Base-by-base conservation (phyloP, 2,329 filamentous ascomycete genomes). In the Phyllosticta citriasiana region DNA sequence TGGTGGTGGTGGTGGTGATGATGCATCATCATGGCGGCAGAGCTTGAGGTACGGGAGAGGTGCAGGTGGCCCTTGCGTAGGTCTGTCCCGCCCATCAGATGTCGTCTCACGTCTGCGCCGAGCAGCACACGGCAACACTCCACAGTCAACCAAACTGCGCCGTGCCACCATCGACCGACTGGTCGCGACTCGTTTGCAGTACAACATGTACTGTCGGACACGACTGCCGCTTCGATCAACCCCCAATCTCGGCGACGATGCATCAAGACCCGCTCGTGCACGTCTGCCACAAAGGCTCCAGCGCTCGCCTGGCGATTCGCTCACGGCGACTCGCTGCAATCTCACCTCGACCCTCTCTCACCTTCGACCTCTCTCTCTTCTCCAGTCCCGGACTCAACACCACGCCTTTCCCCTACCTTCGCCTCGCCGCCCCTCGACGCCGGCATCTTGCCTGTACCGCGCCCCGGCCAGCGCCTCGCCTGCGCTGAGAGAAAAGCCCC, bases 391-490 rank as follows among this genome's bases (percentile, higher is more conserved):
- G 2, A 30, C 27, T 6, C 12, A 47, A 47, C 40, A 47, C 40
- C 40, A 47, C 40, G n/a, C 3, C 40, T 47, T 6, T 19, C 14
- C 27, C 40, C 27, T 7, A 19, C 10, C 53, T 5, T 26, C 53
- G 25, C 53, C 53, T 26, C 53, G 25, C 24, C 24, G 16, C 19
- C 26, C 50, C 19, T 50, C n/a, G 12, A 22, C 25, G 19, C 26
- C 55, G 55, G 25, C 22, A 24, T 30, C 55, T 53, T 50, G n/a
- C 3, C 59, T 27, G 40, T 47, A 57, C 27, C 54, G 54, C 56
- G 59, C 56, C 59, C 19, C 54, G 52, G 26, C 54, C 59, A 54
- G 59, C 59, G 30, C 30, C 27, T 24, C 30, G 54, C 47, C 59
- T 24, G 40, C 33, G 40, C 26, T 53, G 54, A 54, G 35, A 61